Conservation (phyloP, 306 rosid species). For the Psophocarpus tetragonolobus region DNA sequence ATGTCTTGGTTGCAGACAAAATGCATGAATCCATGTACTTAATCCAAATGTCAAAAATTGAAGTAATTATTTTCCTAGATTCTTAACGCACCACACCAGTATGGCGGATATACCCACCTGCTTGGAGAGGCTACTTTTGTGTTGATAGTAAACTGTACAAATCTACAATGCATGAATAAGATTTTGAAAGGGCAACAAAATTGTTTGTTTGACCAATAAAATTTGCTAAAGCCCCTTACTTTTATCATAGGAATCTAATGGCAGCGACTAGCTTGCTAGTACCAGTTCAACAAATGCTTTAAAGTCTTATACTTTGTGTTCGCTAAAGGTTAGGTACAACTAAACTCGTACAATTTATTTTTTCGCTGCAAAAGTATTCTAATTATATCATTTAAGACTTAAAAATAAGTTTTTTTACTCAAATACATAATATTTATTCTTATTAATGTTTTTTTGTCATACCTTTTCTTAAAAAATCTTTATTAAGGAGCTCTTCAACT, state of each 20-base stretch:
- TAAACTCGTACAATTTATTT: background rate
- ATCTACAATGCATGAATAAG: background rate
- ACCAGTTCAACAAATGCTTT: background rate
- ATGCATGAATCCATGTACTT: too few species aligned
- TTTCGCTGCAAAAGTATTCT: background rate
- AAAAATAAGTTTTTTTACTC: background rate
- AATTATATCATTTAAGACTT: background rate
- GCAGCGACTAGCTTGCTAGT: background rate
- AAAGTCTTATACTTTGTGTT: background rate
- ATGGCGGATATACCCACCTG: too few species aligned
- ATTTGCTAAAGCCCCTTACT: background rate
- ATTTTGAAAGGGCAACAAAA: background rate
- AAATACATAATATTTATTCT: background rate
- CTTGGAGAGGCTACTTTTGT: too few species aligned
- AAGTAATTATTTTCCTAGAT: too few species aligned
- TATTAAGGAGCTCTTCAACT: background rate
- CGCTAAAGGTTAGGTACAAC: background rate
- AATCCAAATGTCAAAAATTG: too few species aligned
- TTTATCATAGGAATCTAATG: constrained; percentile 21
- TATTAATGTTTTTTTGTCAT: background rate
- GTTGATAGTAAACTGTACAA: too few species aligned
- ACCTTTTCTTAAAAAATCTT: background rate
- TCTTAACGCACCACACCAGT: too few species aligned
- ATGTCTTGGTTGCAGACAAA: too few species aligned
- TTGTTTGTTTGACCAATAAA: constrained; percentile 11